phyloP scores from a whole-genome alignment of 2,329 filamentous ascomycete genomes.

The Aspergillus calidoustus region DNA sequence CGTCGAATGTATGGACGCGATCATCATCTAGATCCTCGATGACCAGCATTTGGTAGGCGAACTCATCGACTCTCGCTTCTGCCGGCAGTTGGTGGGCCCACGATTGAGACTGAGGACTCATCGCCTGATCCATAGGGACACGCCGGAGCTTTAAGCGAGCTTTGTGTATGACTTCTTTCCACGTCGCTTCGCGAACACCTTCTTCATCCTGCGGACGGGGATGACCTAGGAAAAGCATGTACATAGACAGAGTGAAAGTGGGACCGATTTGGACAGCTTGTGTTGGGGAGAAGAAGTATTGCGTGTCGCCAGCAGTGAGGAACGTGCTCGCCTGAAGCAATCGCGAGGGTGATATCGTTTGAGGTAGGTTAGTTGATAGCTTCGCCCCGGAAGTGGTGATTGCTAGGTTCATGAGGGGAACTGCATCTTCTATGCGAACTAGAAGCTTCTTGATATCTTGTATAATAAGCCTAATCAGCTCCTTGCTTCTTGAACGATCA shows the following conservation, averaged over 20 bases:
- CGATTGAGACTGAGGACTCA: conserved; percentile 22
- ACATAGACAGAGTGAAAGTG: conserved; percentile 82
- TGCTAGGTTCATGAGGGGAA: conserved; percentile 88
- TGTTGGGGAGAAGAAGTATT: conserved; percentile 70
- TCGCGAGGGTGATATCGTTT: conserved; percentile 85
- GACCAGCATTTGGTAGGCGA: conserved; percentile 79
- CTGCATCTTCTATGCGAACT: conserved; percentile 81
- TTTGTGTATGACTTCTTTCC: conserved; percentile 98
- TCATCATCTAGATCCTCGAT: conserved; percentile 81
- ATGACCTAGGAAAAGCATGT: conserved; percentile 92
- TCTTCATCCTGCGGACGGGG: conserved; percentile 61
- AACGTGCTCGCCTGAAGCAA: conserved; percentile 92
- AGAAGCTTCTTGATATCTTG: conserved; percentile 76
- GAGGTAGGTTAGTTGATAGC: conserved; percentile 76
- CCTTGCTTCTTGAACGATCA: conserved; percentile 61
- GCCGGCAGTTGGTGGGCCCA: conserved; percentile 35
- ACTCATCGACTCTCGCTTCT: conserved; percentile 62
- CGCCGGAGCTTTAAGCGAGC: conserved; percentile 79
- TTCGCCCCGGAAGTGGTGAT: conserved; percentile 93
- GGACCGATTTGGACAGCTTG: conserved; percentile 81
- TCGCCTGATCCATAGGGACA: conserved; percentile 63
- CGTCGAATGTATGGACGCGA: conserved; percentile 69
- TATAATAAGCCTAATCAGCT: conserved; percentile 72
- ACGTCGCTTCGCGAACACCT: conserved; percentile 70
- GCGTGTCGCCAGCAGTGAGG: conserved; percentile 81